Evolutionary conservation across 257 asterid genomes (phyloP), one percentile per base, ranked within the genome.

Genomic region (Solanum sejunctum): DNA sequence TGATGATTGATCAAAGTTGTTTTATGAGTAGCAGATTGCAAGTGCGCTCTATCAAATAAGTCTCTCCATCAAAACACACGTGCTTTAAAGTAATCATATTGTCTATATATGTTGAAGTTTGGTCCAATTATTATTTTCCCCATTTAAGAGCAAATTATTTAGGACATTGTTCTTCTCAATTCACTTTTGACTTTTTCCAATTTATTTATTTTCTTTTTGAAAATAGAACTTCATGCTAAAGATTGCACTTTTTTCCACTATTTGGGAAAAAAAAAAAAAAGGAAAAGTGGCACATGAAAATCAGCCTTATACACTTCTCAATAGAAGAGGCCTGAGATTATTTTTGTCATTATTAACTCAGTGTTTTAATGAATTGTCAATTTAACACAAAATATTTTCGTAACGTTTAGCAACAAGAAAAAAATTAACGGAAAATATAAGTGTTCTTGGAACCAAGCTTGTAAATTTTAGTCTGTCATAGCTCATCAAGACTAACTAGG

Each of bases 1-100:
- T 84, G 63, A 90, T 90, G 75, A 87, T 45, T 73, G 7, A 73
- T 47, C 41, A 72, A 72, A 84, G 67, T 10, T 52, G 83, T 81
- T 41, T 16, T 10, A n/a, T 36, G 56, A 84, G 28, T 83, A 85
- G 82, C 78, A 88, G 71, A 83, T 28, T 84, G 17, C 83, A 84
- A 82, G 86, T 84, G 85, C 85, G 80, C 83, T 87, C 83, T 86
- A 80, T 23, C 55, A 85, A 85, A 61, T 84, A 12, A 45, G 51
- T 84, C 67, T 84, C 85, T 83, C 89, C 83, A 86, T 83, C 85
- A 84, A 85, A 70, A 84, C 89, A 85, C 93, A 91, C 92, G 95
- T 90, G 93, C 93, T 83, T 85, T 69, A 26, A 75, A 64, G 88
- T 83, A 88, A 90, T 91, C 28, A 89, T 89, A 83, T 77, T 84